Base-by-base conservation (phyloP, 305 asterid species). In the Striga hermonthica region DNA sequence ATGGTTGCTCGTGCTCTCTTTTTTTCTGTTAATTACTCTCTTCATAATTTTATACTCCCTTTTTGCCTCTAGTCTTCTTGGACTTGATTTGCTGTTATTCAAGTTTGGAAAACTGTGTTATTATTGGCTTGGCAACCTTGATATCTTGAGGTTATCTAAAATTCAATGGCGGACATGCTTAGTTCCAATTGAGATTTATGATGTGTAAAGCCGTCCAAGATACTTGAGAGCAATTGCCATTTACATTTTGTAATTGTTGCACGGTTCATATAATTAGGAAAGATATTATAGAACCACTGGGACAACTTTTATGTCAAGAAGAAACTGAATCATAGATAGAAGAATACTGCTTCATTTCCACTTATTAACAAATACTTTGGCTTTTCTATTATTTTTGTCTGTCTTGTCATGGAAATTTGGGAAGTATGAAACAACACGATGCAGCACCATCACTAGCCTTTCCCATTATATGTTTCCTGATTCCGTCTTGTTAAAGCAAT, bases 111-210 rank as follows among this genome's bases (percentile, higher is more conserved):
- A 28, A 45, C 43, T 15, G 4, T 38, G 64, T 50, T 22, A 16
- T 36, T 61, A 34, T 69, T 72, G 73, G 43, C 61, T 62, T n/a
- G 44, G 22, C 37, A 44, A 48, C 47, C 13, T 4, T 45, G 9
- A 28, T 64, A 56, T 28, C 6, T 45, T 28, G 56, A 66, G 55
- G 54, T 57, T 70, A 12, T 35, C 15, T 3, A 15, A 16, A 39
- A 45, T 34, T 45, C 39, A 50, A 37, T 68, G 62, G 65, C 49
- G 37, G 28, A 39, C 6, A 35, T 49, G 50, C 13, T 62, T 35
- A 34, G 9, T 40, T 11, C 59, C 14, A 49, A 57, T 13, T 31
- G 43, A 14, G 38, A 57, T 37, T 57, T 36, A 38, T 56, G 34
- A 59, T 56, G 56, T 1, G 31, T 22, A 22, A 22, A 22, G 31